Percentiles rank a stretch among this genome's conserved stretches.
Conservation (phyloP, 768 basidiomycete genomes). For the Serendipita vermifera region DNA sequence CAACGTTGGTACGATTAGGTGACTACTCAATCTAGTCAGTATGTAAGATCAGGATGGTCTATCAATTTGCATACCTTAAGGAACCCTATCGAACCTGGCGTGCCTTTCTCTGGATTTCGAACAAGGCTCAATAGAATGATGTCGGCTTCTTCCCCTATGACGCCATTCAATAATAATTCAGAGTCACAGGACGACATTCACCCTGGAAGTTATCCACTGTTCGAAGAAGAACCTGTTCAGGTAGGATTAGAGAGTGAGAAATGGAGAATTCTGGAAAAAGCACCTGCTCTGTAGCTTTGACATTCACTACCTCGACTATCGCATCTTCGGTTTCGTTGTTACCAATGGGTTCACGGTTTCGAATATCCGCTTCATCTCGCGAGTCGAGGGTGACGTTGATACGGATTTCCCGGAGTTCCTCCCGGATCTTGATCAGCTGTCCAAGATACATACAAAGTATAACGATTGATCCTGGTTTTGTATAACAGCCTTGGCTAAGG, state of each 20-base stretch:
- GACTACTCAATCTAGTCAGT: slow-evolving; percentile 22
- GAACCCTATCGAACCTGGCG: slow-evolving; percentile 45
- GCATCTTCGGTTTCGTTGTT: slow-evolving; percentile 22
- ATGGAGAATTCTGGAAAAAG: slow-evolving; percentile 36
- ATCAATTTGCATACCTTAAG: slow-evolving; percentile 56
- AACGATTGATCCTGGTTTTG: slow-evolving; percentile 37
- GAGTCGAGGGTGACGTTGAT: slow-evolving; percentile 59
- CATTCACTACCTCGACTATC: neutral
- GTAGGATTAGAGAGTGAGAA: slow-evolving; percentile 23
- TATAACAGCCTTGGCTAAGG: slow-evolving; percentile 41
- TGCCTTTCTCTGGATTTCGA: slow-evolving; percentile 42
- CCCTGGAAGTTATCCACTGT: slow-evolving; percentile 73
- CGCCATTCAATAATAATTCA: slow-evolving; percentile 1
- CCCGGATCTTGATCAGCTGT: slow-evolving; percentile 34
- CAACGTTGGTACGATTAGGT: slow-evolving; percentile 35
- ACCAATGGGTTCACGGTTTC: slow-evolving; percentile 30
- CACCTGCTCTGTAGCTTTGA: neutral
- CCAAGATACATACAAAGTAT: slow-evolving; percentile 43
- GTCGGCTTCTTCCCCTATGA: slow-evolving; percentile 26
- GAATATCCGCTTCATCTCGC: slow-evolving; percentile 47
- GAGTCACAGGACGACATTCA: too few relatives aligned
- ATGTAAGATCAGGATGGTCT: neutral
- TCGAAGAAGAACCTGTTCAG: slow-evolving; percentile 45
- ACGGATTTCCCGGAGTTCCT: slow-evolving; percentile 28
- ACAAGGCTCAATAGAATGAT: slow-evolving; percentile 66